Percentiles rank a stretch among this genome's conserved stretches.
phyloP scores from a whole-genome alignment of 2,329 filamentous ascomycete species.

The Penicillium sp. region DNA sequence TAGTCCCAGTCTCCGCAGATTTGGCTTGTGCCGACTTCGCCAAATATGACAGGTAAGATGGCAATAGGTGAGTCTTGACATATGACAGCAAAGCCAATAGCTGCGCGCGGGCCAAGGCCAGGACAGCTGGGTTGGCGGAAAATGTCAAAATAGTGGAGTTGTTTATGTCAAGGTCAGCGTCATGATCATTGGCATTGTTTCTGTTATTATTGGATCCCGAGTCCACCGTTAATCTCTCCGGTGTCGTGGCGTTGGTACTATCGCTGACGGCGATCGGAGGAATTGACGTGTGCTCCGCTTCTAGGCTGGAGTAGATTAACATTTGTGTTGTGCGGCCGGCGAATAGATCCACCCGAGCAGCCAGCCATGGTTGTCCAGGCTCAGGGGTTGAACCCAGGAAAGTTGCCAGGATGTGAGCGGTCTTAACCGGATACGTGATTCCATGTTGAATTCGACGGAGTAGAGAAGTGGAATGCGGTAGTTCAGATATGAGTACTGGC shows the following conservation, averaged over 20 bases:
- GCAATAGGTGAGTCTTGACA: constrained; percentile 26
- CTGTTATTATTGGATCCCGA: constrained; percentile 5
- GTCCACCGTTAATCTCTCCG: constrained; percentile 5
- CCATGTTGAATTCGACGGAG: constrained; percentile 42
- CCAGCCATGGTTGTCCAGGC: constrained; percentile 37
- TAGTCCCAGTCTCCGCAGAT: not conserved
- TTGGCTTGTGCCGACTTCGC: not conserved
- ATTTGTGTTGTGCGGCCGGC: constrained; percentile 42
- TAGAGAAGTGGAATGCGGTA: constrained; percentile 40
- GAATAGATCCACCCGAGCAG: constrained; percentile 41
- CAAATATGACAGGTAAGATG: constrained; percentile 26
- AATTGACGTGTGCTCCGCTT: constrained; percentile 26
- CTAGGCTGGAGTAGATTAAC: constrained; percentile 42
- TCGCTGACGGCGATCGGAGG: constrained; percentile 15
- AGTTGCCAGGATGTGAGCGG: constrained; percentile 35
- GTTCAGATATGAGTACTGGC: constrained; percentile 31
- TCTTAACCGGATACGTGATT: constrained; percentile 30
- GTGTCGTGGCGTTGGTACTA: not conserved
- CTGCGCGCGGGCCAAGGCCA: constrained; percentile 25
- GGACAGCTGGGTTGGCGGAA: constrained; percentile 2
- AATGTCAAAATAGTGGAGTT: constrained; percentile 16
- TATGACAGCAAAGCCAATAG: constrained; percentile 29
- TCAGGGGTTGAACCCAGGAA: constrained; percentile 23
- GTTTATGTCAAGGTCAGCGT: not conserved
- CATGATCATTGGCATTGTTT: not conserved